These are phyloP conservation scores for Pseudozyma hubeiensis DNA, from an alignment of 1,284 basidiomycete genomes.

Conservation along the genomic window DNA sequence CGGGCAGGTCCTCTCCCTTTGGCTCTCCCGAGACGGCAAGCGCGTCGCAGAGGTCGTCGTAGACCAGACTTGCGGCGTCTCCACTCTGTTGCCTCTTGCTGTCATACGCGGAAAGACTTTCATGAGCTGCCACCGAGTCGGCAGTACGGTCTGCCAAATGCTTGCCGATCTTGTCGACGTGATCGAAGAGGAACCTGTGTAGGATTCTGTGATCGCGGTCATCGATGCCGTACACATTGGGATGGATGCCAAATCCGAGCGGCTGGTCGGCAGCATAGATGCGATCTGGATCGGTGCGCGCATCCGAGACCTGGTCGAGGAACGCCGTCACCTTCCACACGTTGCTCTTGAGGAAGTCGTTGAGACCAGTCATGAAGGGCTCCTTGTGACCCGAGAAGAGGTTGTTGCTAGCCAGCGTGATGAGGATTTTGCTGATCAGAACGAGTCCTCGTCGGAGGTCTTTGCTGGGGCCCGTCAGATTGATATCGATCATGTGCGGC, in stretches of 20 bases:
- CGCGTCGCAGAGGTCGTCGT: constrained; percentile 54
- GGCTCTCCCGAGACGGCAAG: constrained; percentile 55
- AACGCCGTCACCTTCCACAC: constrained; percentile 63
- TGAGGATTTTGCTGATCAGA: constrained; percentile 64
- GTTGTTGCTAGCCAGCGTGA: constrained; percentile 63
- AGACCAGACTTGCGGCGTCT: constrained; percentile 33
- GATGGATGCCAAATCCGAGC: constrained; percentile 62
- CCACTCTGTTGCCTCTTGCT: constrained; percentile 10
- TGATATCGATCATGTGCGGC: constrained; percentile 65
- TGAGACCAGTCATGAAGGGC: constrained; percentile 62
- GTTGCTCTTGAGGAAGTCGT: constrained; percentile 64
- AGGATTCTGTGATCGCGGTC: constrained; percentile 53
- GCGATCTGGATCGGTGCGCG: constrained; percentile 60
- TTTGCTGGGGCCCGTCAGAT: constrained; percentile 55
- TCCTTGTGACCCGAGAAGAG: constrained; percentile 64
- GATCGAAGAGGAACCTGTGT: constrained; percentile 60
- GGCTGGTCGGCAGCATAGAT: constrained; percentile 63
- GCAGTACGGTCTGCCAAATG: constrained; percentile 43
- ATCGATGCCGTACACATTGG: constrained; percentile 59
- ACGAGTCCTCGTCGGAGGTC: constrained; percentile 60
- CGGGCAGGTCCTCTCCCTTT: constrained; percentile 38
- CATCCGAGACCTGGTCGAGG: constrained; percentile 63
- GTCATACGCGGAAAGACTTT: constrained; percentile 1
- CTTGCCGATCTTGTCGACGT: constrained; percentile 61
- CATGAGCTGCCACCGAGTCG: background rate